phyloP scores from a whole-genome alignment of 805 yeast genomes.

The Suhomyces emberorum region DNA sequence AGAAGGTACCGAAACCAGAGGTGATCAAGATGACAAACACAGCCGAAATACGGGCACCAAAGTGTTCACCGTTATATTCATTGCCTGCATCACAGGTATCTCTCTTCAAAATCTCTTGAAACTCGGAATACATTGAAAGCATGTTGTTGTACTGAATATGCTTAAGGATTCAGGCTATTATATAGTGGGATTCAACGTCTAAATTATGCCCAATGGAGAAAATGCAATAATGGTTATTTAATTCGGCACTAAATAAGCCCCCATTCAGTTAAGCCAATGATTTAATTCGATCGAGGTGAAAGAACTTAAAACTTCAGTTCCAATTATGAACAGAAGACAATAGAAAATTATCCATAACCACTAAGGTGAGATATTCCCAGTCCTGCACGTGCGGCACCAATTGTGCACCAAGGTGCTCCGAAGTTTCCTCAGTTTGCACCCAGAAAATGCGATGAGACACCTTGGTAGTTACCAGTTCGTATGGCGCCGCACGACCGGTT shows the following conservation, averaged over 20 bases:
- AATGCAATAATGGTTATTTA: no score
- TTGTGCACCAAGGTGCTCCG: not conserved
- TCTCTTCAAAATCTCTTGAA: constrained; percentile 17
- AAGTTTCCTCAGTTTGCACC: not conserved
- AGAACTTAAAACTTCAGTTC: no score
- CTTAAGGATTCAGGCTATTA: no score
- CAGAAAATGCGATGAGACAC: not conserved
- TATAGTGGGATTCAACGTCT: no score
- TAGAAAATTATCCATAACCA: not conserved
- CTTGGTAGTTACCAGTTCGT: not conserved
- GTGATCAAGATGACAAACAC: constrained; percentile 58
- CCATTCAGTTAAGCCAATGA: no score
- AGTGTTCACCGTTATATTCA: constrained; percentile 42
- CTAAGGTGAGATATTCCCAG: not conserved
- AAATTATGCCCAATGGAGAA: no score
- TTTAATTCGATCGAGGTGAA: no score
- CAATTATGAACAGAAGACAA: no score
- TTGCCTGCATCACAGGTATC: constrained; percentile 39
- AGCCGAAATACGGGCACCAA: constrained; percentile 56
- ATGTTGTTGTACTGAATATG: no score
- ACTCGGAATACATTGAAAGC: constrained; percentile 6
- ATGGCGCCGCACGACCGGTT: no score
- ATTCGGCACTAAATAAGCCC: no score
- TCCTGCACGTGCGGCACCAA: not conserved
- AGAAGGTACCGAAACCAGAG: constrained; percentile 53